phyloP scores from a whole-genome alignment of 441 rosid species.

The Pelargonium australe region DNA sequence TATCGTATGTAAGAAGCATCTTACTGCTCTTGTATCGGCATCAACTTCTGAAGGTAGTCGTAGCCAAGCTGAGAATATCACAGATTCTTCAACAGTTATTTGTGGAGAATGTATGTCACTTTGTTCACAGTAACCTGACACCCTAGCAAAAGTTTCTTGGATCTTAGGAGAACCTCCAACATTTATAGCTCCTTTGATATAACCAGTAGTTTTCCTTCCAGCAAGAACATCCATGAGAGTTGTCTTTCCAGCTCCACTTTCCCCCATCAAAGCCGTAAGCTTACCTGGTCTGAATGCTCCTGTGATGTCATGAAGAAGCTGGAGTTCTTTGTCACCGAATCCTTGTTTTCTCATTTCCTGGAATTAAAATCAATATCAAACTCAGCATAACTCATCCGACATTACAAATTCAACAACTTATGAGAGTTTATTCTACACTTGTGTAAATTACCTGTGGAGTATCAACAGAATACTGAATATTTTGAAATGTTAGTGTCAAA shows the following conservation, averaged over 20 bases:
- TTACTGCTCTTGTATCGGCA: conserved; percentile 35
- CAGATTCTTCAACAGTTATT: conserved; percentile 55
- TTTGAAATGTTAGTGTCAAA: conserved; percentile 45
- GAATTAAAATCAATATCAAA: too few relatives aligned
- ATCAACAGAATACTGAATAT: conserved; percentile 51
- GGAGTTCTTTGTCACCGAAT: conserved; percentile 34
- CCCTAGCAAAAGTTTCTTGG: conserved; percentile 50
- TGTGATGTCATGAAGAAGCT: conserved; percentile 44
- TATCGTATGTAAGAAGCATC: neutral
- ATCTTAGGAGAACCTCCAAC: conserved; percentile 52
- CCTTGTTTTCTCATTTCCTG: conserved; percentile 49
- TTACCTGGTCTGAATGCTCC: conserved; percentile 58
- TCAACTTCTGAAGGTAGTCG: conserved; percentile 43
- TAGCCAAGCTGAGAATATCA: conserved; percentile 55
- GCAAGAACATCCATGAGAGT: conserved; percentile 65
- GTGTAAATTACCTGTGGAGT: conserved; percentile 45
- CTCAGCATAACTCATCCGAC: too few relatives aligned
- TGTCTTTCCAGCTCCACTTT: conserved; percentile 74
- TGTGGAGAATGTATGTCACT: conserved; percentile 62
- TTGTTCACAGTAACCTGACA: conserved; percentile 68
- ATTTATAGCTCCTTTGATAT: conserved; percentile 49
- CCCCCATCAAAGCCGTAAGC: conserved; percentile 68
- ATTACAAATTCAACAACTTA: too few relatives aligned
- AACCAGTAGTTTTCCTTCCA: conserved; percentile 60
- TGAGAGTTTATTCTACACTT: neutral